Evolutionary conservation across 2,329 filamentous ascomycete species (phyloP), one percentile per base, ranked within the genome.

Genomic region (Didymella segeticola): DNA sequence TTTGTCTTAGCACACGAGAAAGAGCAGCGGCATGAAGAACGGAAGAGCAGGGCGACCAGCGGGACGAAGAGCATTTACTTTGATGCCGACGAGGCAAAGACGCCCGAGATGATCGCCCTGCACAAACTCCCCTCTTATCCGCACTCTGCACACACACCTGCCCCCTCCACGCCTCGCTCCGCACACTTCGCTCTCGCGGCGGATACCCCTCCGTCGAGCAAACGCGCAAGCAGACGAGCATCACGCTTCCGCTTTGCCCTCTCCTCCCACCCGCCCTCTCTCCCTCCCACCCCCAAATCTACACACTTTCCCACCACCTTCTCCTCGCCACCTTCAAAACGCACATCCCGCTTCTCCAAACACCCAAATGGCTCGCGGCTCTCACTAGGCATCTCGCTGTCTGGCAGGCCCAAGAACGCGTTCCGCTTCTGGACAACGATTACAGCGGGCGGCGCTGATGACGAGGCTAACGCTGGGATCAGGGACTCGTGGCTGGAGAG

Each of bases 401-500:
- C 60, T 2, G 66, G 64, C 8, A 66, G 70, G 26, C 67, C 69
- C 1, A 47, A 52, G 7, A 59, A 56, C 17, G 56, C 60, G 23
- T 73, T 73, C 59, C 65, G 66, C 15, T 73, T 70, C 57, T 70
- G 68, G 61, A 73, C 71, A 5, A 62, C 60, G 19, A 68, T 73
- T 29, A 57, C 63, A 29, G 64, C 34, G 11, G 34, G 34, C 20
- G 19, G n/a, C 9, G 9, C 23, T 4, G 10, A 14, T 1, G 20
- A 22, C 9, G 34, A 37, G 34, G n/a, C 67, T 56, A 42, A 56
- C 42, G 15, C 36, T 11, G 14, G 7, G 22, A 17, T 19, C 6
- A 53, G 48, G 4, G 48, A 47, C 9, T 42, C 77, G 45, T 86
- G 83, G 83, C 81, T 86, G 26, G 75, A 75, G 29, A 73, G 73